Base-by-base conservation (phyloP, 495 filamentous ascomycete genomes). In the Aspergillus funiculosus region DNA sequence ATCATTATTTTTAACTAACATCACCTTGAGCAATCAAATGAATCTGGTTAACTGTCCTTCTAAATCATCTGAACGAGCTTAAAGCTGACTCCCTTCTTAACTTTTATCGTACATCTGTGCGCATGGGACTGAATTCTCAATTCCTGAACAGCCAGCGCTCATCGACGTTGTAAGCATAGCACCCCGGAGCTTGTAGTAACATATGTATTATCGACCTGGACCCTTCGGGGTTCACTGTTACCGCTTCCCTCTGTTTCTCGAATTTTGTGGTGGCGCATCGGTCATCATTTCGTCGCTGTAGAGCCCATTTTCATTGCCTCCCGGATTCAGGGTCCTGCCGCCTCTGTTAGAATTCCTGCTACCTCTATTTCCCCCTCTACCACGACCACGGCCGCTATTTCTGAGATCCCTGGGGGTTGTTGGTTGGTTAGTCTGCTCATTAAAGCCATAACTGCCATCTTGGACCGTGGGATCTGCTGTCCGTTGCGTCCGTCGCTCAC, bases 391-490 rank as follows among this genome's bases (percentile, higher is more conserved):
- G 19, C 47, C 37, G 28, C 22, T 46, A 37, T 36, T 39, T 22
- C 46, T 39, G n/a, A 19, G 18, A 18, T 42, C 30, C 6, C 26
- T 30, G 25, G 29, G 37, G 17, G 43, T 34, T 17, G 35, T 2
- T 14, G 48, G 13, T n/a, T 66, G 62, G 43, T 79, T 41, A 15
- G 8, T 56, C 14, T 59, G 49, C 1, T 57, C 68, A 22, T 49
- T 56, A 47, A 84, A 84, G 1, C 81, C 83, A 53, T 76, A 74
- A 9, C 68, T 73, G 9, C 81, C 83, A 50, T 85, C 79, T 25
- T 84, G 68, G 5, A 82, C 44, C 5, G 69, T 62, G 5, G 76
- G 69, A 17, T 72, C 68, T 22, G 68, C 62, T 30, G 72, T 60
- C 49, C 67, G 59, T 54, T 67, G 57, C 36, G 37, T 29, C 53